A percentile compares a stretch with the other conserved stretches of the same genome.
Conservation (phyloP, 441 rosid genomes). For the Croton setiger region DNA sequence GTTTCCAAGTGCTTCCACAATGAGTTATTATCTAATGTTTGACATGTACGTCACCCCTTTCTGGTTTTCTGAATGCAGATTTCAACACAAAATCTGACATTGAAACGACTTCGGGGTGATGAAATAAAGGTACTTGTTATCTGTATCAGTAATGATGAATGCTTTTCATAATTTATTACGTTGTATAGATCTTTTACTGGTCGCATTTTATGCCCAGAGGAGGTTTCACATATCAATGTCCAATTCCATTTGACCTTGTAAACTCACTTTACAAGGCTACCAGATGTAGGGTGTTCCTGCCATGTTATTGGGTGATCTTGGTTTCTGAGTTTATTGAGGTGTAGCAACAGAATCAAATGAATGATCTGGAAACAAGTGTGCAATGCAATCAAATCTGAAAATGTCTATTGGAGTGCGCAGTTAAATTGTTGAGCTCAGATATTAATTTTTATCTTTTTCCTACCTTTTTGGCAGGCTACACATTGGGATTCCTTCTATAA, state of each 20-base stretch:
- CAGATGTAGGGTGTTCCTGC: not conserved
- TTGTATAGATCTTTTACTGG: not conserved
- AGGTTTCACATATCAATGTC: not conserved
- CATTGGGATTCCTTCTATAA: slow-evolving; percentile 94
- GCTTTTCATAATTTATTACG: not conserved
- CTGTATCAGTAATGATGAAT: not conserved
- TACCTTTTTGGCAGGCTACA: slow-evolving; percentile 50
- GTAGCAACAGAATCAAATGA: not conserved
- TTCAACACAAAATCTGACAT: slow-evolving; percentile 67
- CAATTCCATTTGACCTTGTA: not conserved
- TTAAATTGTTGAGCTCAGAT: not conserved
- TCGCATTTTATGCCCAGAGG: not conserved
- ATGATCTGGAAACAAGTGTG: not conserved
- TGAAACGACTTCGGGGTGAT: slow-evolving; percentile 81
- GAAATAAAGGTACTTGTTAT: slow-evolving; percentile 70
- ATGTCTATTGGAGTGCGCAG: not conserved
- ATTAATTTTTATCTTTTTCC: not conserved
- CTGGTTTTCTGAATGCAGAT: slow-evolving; percentile 53
- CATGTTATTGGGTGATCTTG: not conserved
- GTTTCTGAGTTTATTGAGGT: not conserved
- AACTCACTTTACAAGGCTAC: not conserved
- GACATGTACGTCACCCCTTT: not conserved
- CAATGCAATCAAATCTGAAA: not conserved
- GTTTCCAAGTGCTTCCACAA: not conserved
- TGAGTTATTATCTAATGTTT: slow-evolving; percentile 4